These are phyloP conservation scores for Davidsoniella eucalypti DNA, from an alignment of 2,329 filamentous ascomycete species.

Conservation along the genomic window DNA sequence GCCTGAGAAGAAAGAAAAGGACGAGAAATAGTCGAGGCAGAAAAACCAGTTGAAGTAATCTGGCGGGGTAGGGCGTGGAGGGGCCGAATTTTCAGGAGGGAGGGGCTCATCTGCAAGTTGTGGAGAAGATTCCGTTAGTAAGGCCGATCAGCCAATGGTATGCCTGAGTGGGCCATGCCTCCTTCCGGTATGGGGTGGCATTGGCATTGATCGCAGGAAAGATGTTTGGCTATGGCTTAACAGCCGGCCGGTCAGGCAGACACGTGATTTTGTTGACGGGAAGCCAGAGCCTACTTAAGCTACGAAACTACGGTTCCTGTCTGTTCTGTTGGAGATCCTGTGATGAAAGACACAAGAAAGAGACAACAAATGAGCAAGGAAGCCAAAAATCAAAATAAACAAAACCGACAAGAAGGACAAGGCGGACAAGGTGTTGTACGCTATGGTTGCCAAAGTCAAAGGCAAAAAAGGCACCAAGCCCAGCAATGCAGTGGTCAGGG, in stretches of 20 bases:
- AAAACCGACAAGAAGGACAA: background rate
- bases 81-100: conserved; percentile 25
- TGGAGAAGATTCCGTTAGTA: conserved; percentile 26
- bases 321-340: background rate
- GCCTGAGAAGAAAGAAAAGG: conserved; percentile 23
- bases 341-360: background rate
- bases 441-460: background rate
- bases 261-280: background rate
- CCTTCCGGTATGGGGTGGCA: conserved; percentile 6
- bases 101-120: conserved; percentile 28
- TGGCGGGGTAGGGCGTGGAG: conserved; percentile 28
- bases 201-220: conserved; percentile 2
- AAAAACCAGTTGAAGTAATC: conserved; percentile 18
- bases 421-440: background rate
- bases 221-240: background rate
- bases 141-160: conserved; percentile 16
- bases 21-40: conserved; percentile 23
- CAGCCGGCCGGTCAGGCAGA: background rate
- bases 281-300: background rate
- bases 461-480: background rate
- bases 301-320: background rate
- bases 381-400: background rate
- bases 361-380: background rate
- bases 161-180: conserved; percentile 13
- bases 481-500: conserved; percentile 7